These are phyloP conservation scores for Gnomoniopsis smithogilvyi DNA, from an alignment of 2,329 filamentous ascomycete species.

Conservation along the genomic window DNA sequence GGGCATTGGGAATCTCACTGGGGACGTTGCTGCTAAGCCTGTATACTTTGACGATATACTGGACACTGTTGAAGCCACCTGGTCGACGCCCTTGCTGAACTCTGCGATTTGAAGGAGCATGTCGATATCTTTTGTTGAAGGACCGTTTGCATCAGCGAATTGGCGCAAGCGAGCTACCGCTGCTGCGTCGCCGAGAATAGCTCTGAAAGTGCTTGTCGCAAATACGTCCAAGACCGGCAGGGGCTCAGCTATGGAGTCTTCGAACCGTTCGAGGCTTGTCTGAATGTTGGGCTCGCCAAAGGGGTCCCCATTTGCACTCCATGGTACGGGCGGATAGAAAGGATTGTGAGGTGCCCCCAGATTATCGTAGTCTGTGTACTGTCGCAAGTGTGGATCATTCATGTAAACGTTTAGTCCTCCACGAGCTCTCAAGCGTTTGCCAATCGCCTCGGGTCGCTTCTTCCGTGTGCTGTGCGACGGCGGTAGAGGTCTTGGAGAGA, in stretches of 20 bases:
- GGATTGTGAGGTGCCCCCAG: conserved; percentile 4
- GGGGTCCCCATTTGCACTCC: not conserved
- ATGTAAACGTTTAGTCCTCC: conserved; percentile 1
- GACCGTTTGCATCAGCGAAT: conserved; percentile 2
- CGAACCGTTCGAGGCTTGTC: conserved; percentile 7
- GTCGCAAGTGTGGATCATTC: conserved; percentile 2
- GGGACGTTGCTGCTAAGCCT: conserved; percentile 4
- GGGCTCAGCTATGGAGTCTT: not conserved
- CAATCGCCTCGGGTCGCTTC: not conserved
- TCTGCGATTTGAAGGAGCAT: conserved; percentile 9
- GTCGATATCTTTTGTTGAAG: conserved; percentile 5
- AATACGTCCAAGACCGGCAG: conserved; percentile 13
- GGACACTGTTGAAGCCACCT: not conserved
- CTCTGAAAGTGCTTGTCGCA: conserved; percentile 5
- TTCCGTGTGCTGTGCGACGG: conserved; percentile 5
- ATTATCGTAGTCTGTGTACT: conserved; percentile 13
- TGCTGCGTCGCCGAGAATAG: conserved; percentile 1
- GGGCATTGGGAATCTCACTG: conserved; percentile 3
- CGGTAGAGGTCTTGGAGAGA: not conserved
- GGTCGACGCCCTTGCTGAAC: not conserved
- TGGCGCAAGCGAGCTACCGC: conserved; percentile 5
- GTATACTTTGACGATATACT: conserved; percentile 6
- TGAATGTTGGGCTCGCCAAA: conserved; percentile 7
- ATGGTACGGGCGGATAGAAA: not conserved
- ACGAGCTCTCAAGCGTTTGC: not conserved